Percentiles rank a stretch among this genome's conserved stretches.
Conservation (phyloP, 2,329 filamentous ascomycete genomes). For the Penicillium fuscoglaucum region DNA sequence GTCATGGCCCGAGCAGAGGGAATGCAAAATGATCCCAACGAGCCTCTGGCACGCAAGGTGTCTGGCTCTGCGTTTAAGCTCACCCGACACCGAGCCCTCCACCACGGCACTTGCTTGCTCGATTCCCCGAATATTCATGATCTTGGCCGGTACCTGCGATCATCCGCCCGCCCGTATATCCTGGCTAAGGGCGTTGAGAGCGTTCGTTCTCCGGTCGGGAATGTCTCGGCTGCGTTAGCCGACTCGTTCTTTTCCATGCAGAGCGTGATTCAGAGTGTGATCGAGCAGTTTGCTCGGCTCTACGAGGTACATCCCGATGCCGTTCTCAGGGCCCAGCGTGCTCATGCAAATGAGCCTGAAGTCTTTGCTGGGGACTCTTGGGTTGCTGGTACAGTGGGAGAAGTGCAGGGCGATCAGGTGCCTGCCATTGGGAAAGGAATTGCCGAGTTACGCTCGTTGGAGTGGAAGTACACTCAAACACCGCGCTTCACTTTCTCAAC, state of each 20-base stretch:
- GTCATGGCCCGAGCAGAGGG: constrained; percentile 60
- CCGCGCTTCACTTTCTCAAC: constrained; percentile 76
- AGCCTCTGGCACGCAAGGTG: constrained; percentile 65
- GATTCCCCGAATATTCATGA: constrained; percentile 69
- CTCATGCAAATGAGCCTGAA: constrained; percentile 36
- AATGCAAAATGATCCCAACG: constrained; percentile 22
- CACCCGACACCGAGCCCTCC: constrained; percentile 74
- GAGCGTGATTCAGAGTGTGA: constrained; percentile 54
- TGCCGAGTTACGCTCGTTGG: constrained; percentile 49
- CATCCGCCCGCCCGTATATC: constrained; percentile 75
- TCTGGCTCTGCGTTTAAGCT: constrained; percentile 96
- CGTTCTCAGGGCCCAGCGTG: constrained; percentile 33
- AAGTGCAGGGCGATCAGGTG: constrained; percentile 47
- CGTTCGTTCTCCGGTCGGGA: constrained; percentile 79
- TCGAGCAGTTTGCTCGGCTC: constrained; percentile 65
- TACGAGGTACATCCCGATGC: constrained; percentile 54
- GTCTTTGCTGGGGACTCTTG: constrained; percentile 37
- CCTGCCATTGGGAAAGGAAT: constrained; percentile 63
- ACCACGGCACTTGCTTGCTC: constrained; percentile 90
- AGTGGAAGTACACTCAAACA: constrained; percentile 83
- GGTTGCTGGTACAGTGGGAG: constrained; percentile 52
- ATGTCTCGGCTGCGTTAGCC: constrained; percentile 62
- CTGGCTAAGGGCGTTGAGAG: constrained; percentile 85
- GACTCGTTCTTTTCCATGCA: constrained; percentile 53
- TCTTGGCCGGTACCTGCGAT: constrained; percentile 70